Evolutionary conservation across 495 filamentous ascomycete species (phyloP).

Genomic region (Achaetomiella virescens): DNA sequence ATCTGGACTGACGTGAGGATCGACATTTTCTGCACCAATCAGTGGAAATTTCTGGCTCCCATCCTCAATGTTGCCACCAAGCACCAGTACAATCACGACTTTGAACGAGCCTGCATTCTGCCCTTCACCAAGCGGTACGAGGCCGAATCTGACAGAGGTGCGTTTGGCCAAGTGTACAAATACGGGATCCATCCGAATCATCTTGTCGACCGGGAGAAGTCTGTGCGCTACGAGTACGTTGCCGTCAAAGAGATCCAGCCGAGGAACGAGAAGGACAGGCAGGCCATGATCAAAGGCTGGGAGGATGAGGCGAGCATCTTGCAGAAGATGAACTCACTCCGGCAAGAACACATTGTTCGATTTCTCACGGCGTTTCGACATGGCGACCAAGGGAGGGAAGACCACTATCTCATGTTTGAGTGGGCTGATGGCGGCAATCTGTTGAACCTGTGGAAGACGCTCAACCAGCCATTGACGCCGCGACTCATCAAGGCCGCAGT

Average conservation of each 20-base stretch:
- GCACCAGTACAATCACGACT: neutral
- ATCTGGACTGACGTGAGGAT: neutral
- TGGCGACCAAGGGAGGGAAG: neutral
- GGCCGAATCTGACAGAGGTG: neutral
- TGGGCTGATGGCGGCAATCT: conserved; percentile 6
- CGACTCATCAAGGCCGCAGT: neutral
- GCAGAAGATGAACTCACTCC: conserved; percentile 6
- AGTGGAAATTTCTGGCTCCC: conserved; percentile 1
- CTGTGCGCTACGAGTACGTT: neutral
- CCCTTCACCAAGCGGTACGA: conserved; percentile 3
- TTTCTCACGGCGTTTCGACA: conserved; percentile 1
- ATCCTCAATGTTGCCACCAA: neutral
- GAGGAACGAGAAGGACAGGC: neutral
- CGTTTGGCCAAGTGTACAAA: conserved; percentile 4
- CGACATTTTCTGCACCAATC: neutral
- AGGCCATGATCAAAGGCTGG: neutral
- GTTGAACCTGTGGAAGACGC: neutral
- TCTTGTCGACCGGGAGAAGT: neutral
- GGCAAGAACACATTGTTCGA: neutral
- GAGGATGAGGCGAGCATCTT: neutral
- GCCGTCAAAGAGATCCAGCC: neutral
- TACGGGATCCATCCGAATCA: conserved; percentile 5
- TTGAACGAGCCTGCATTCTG: neutral
- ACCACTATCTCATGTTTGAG: conserved; percentile 7
- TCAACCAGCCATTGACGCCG: neutral